A percentile compares a stretch with the other conserved stretches of the same genome.
Conservation (phyloP, 495 filamentous ascomycete species). For the Aspergillus panamensis region DNA sequence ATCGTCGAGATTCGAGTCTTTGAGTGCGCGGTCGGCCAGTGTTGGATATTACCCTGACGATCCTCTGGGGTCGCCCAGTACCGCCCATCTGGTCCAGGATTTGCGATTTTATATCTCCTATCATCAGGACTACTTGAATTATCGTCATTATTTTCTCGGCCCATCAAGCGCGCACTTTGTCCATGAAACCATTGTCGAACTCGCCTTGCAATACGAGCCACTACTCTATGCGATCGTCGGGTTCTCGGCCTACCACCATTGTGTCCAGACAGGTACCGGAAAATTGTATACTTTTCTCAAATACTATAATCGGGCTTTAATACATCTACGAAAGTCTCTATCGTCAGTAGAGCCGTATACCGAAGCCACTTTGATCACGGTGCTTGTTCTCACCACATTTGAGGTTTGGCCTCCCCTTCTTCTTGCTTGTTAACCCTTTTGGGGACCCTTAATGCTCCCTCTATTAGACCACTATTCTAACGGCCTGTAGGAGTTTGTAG, state of each 20-base stretch:
- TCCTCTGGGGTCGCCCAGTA: slow-evolving; percentile 20
- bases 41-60: slow-evolving; percentile 32
- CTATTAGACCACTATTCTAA: background rate
- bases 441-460: background rate
- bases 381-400: slow-evolving; percentile 87
- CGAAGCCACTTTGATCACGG: slow-evolving; percentile 77
- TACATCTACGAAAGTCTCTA: slow-evolving; percentile 67
- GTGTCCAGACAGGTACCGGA: slow-evolving; percentile 62
- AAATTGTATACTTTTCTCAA: slow-evolving; percentile 77
- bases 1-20: slow-evolving; percentile 33
- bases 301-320: slow-evolving; percentile 87
- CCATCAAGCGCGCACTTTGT: slow-evolving; percentile 67
- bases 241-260: slow-evolving; percentile 84
- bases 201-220: slow-evolving; percentile 74
- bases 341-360: slow-evolving; percentile 64
- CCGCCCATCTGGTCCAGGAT: slow-evolving; percentile 57
- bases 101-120: slow-evolving; percentile 76
- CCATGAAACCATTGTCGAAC: slow-evolving; percentile 61
- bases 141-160: slow-evolving; percentile 78
- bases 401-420: slow-evolving; percentile 58
- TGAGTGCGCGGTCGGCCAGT: slow-evolving; percentile 34
- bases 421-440: background rate
- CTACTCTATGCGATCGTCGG: slow-evolving; percentile 86
- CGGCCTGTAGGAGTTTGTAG: slow-evolving; percentile 73
- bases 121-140: slow-evolving; percentile 67